Conservation (phyloP, 306 rosid genomes). For the Pachyrhizus erosus region DNA sequence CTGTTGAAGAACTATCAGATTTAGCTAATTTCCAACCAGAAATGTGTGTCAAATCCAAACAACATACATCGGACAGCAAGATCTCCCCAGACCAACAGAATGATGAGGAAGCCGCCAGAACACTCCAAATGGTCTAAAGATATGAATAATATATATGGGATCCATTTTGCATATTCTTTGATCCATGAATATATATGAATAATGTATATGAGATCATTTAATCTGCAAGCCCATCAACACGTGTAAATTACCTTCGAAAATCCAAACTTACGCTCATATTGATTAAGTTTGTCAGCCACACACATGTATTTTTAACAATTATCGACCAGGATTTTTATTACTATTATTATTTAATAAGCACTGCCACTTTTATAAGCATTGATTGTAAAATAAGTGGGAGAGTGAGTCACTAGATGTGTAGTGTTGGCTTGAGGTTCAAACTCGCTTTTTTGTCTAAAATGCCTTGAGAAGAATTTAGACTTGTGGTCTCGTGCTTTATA, state of each 20-base stretch:
- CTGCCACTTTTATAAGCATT: neutral
- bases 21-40: constrained; percentile 47
- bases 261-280: neutral
- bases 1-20: constrained; percentile 62
- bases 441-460: too few species aligned
- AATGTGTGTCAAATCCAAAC: constrained; percentile 37
- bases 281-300: neutral
- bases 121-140: constrained; percentile 37
- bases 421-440: too few species aligned
- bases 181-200: neutral
- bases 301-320: neutral
- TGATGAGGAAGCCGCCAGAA: constrained; percentile 19
- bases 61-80: constrained; percentile 6
- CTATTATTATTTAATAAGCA: too few species aligned
- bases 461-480: too few species aligned
- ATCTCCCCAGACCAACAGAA: constrained; percentile 11
- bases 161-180: neutral
- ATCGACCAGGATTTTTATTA: too few species aligned
- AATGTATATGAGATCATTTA: neutral
- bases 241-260: neutral
- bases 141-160: neutral
- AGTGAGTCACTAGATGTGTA: too few species aligned
- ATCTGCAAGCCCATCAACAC: neutral
- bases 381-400: too few species aligned
- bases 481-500: too few species aligned